Conservation (phyloP, 768 basidiomycete genomes). For the Cystobasidium onofrii region DNA sequence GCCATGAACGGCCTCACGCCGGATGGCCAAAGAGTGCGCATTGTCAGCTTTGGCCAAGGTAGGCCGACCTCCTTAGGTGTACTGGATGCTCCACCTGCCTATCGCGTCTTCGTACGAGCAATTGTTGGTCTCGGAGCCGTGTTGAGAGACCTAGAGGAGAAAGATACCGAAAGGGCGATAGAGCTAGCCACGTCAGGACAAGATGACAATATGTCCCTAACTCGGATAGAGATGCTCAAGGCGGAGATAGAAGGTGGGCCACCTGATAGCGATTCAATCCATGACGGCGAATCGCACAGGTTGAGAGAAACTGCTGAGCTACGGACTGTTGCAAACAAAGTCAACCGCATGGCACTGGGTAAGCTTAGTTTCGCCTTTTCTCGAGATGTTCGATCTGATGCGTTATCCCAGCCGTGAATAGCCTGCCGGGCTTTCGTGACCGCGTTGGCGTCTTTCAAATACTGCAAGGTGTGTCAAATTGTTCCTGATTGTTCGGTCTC, state of each 20-base stretch:
- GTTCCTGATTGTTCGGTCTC: too few relatives aligned
- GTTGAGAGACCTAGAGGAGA: not conserved
- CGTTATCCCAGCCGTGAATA: not conserved
- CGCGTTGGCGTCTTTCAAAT: not conserved
- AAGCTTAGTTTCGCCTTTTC: not conserved
- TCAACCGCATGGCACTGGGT: slow-evolving; percentile 1
- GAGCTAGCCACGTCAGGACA: slow-evolving; percentile 4
- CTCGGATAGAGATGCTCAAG: slow-evolving; percentile 1
- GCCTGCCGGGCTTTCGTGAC: not conserved
- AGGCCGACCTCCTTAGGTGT: not conserved
- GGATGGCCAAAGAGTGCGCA: not conserved
- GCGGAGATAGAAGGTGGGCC: not conserved
- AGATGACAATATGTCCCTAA: not conserved
- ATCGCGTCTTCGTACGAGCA: not conserved
- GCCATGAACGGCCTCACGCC: not conserved
- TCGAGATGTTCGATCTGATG: not conserved
- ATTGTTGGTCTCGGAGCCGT: not conserved
- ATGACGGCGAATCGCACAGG: not conserved
- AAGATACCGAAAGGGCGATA: not conserved
- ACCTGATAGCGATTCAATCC: not conserved
- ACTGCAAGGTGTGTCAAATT: not conserved
- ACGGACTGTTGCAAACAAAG: not conserved
- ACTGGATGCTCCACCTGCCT: not conserved
- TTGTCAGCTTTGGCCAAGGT: not conserved
- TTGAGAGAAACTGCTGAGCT: not conserved